phyloP scores from a whole-genome alignment of 2,329 filamentous ascomycete species.

The Bipolaris cookei region DNA sequence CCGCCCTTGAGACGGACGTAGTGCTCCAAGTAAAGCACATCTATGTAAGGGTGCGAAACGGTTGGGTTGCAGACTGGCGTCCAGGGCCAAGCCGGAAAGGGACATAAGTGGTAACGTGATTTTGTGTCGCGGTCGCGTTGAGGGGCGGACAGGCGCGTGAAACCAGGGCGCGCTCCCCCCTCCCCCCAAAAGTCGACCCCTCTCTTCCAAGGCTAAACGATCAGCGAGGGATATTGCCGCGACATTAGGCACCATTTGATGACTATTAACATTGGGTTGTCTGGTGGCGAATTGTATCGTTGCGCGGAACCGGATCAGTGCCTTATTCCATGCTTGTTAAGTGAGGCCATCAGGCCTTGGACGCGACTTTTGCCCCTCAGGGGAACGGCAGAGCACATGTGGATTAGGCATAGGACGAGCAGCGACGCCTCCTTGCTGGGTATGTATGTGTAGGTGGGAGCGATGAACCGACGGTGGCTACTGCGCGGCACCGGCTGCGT shows the following conservation, averaged over 20 bases:
- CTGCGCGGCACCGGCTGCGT: constrained; percentile 32
- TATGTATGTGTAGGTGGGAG: constrained; percentile 34
- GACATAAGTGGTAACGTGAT: constrained; percentile 23
- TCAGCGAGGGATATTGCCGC: constrained; percentile 23
- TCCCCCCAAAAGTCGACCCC: neutral
- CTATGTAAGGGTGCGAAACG: constrained; percentile 7
- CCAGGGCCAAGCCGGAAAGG: constrained; percentile 2
- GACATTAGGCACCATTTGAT: constrained; percentile 18
- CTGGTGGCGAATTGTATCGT: constrained; percentile 15
- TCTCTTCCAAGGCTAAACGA: constrained; percentile 14
- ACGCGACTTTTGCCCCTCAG: constrained; percentile 32
- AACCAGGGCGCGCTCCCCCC: constrained; percentile 11
- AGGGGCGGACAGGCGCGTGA: constrained; percentile 11
- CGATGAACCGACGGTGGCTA: constrained; percentile 37
- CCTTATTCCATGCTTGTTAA: constrained; percentile 10
- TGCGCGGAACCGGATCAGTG: constrained; percentile 28
- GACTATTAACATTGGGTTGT: constrained; percentile 9
- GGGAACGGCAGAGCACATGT: constrained; percentile 34
- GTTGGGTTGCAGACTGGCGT: constrained; percentile 12
- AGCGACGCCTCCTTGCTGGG: too few relatives aligned
- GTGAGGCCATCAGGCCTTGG: constrained; percentile 26
- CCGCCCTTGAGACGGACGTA: neutral
- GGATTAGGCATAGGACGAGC: constrained; percentile 17
- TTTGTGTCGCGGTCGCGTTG: constrained; percentile 16
- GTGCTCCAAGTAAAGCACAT: neutral